phyloP scores from a whole-genome alignment of 805 yeast species.

The Candida ulmi region DNA sequence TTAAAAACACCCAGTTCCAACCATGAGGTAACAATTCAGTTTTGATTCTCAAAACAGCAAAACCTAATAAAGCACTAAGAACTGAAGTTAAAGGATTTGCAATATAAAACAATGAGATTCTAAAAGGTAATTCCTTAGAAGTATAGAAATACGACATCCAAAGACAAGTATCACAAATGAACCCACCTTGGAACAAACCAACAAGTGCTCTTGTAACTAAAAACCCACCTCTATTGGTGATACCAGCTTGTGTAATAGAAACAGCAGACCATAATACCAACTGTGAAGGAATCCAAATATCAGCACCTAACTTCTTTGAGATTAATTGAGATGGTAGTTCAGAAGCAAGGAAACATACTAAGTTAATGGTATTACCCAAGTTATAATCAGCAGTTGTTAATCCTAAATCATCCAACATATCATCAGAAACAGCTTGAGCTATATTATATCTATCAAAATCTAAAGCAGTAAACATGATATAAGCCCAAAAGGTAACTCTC shows the following conservation, averaged over 20 bases:
- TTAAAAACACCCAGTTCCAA: conserved; percentile 63
- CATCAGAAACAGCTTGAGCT: conserved; percentile 53
- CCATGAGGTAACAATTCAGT: conserved; percentile 41
- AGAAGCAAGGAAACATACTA: conserved; percentile 45
- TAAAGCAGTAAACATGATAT: conserved; percentile 52
- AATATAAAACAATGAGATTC: conserved; percentile 58
- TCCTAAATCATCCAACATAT: conserved; percentile 42
- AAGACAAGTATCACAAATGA: conserved; percentile 56
- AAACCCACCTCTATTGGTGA: conserved; percentile 37
- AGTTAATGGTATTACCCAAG: conserved; percentile 49
- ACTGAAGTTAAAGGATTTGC: conserved; percentile 45
- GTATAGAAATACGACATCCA: conserved; percentile 68
- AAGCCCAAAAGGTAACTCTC: conserved; percentile 52
- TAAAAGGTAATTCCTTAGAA: conserved; percentile 47
- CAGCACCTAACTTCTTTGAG: conserved; percentile 60
- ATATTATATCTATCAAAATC: conserved; percentile 57
- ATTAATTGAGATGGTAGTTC: conserved; percentile 65
- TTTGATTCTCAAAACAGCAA: conserved; percentile 47
- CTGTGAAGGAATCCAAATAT: conserved; percentile 56
- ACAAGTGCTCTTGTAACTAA: conserved; percentile 43
- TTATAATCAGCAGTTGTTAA: conserved; percentile 56
- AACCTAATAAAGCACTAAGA: conserved; percentile 42
- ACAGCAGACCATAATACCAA: conserved; percentile 52
- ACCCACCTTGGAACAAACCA: conserved; percentile 64
- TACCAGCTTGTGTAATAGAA: conserved; percentile 44